Evolutionary conservation across 164 flowering plant species (phyloP).

Genomic region (Stephania japonica): DNA sequence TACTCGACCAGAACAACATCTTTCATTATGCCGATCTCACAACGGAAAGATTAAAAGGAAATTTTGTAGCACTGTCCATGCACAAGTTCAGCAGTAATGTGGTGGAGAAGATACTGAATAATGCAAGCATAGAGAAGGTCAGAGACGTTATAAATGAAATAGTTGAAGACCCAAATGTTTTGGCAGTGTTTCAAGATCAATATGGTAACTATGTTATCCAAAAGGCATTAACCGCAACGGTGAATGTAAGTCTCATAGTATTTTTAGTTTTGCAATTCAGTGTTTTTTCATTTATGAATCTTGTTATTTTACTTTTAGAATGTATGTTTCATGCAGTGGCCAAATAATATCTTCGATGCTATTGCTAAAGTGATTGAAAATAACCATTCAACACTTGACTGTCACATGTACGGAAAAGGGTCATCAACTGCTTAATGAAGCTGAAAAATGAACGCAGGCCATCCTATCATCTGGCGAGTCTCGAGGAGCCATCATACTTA

Average conservation of each 20-base stretch:
- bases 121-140: conserved; percentile 5
- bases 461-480: too few species aligned
- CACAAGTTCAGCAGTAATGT: conserved; percentile 44
- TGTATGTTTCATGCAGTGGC: not conserved
- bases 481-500: too few species aligned
- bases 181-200: conserved; percentile 18
- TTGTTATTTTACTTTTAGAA: not conserved
- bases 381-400: conserved; percentile 13
- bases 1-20: conserved; percentile 18
- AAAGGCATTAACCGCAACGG: not conserved
- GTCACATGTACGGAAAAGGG: conserved; percentile 23
- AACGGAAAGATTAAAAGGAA: conserved; percentile 24
- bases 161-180: conserved; percentile 5
- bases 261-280: not conserved
- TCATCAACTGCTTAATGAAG: not conserved
- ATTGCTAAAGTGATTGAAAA: conserved; percentile 7
- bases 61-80: conserved; percentile 27
- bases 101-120: conserved; percentile 32
- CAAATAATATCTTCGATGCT: conserved; percentile 3
- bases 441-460: not conserved
- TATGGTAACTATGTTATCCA: not conserved
- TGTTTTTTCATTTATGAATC: not conserved
- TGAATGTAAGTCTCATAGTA: not conserved
- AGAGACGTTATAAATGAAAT: conserved; percentile 29
- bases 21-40: conserved; percentile 6